phyloP scores from a whole-genome alignment of 2,329 filamentous ascomycete species.

The Microascus cirrosus region DNA sequence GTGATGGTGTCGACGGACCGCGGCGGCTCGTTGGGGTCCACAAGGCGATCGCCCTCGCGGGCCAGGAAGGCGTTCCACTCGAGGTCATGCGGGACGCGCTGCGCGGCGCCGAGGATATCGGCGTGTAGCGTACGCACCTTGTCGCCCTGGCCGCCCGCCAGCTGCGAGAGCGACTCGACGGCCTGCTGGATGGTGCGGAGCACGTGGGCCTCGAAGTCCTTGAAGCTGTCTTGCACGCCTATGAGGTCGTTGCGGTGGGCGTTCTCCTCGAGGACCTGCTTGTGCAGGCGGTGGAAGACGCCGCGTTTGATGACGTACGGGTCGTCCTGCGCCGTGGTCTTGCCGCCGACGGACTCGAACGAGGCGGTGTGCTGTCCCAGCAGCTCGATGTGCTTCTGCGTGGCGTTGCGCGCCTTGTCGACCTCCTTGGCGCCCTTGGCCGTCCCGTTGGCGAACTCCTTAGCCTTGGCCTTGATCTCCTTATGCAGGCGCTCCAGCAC shows the following conservation, averaged over 20 bases:
- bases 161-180: constrained; percentile 72
- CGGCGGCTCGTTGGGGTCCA: constrained; percentile 65
- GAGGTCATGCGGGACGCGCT: constrained; percentile 71
- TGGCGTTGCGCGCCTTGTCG: constrained; percentile 73
- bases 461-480: constrained; percentile 93
- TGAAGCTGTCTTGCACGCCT: constrained; percentile 82
- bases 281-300: constrained; percentile 73
- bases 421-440: constrained; percentile 82
- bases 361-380: constrained; percentile 75
- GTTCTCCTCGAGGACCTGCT: constrained; percentile 91
- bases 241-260: constrained; percentile 88
- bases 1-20: constrained; percentile 61
- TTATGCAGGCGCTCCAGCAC: constrained; percentile 84
- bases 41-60: constrained; percentile 60
- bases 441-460: constrained; percentile 74
- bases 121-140: constrained; percentile 70
- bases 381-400: constrained; percentile 93
- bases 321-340: constrained; percentile 62
- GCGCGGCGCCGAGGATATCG: constrained; percentile 68
- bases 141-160: constrained; percentile 70
- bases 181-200: constrained; percentile 73
- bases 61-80: constrained; percentile 82
- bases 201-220: constrained; percentile 77
- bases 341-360: constrained; percentile 66
- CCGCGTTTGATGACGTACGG: constrained; percentile 81